Base-by-base conservation (phyloP, 2,329 filamentous ascomycete genomes). In the Fusarium marasasianum region DNA sequence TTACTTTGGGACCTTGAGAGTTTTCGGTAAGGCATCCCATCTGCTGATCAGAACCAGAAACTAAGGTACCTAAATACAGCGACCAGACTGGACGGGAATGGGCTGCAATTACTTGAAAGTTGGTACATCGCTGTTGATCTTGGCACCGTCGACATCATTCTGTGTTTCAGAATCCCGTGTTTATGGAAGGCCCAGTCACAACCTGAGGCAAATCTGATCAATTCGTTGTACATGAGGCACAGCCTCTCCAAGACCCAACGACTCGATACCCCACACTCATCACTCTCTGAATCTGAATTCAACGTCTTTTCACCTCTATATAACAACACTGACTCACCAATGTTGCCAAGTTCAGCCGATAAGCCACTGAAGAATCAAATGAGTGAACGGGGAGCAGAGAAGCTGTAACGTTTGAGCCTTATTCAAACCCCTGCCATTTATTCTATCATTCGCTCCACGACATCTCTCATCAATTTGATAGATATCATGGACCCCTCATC, bases 241-340 rank as follows among this genome's bases (percentile, higher is more conserved):
- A 63, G 56, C 66, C 64, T 41, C 55, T 62, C 33, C 55, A 67
- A 56, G 54, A 40, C 55, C 69, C 44, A 62, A 47, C 24, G 33
- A 44, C 55, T 51, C 35, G 31, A 35, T 54, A 69, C 70, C 69
- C 69, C 70, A 72, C 69, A 65, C 63, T 72, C 38, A 44, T 51
- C 51, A 31, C 37, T 38, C 35, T 29, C 44, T 47, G 26, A 22
- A 29, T n/a, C 63, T 8, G 29, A 44, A 55, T 22, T 29, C 44
- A 55, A 53, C 44, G 18, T 44, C 51, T 51, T 35, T n/a, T 63
- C 50, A 63, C 63, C 31, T 62, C 45, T 63, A 62, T 54, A 62
- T 53, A 53, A 51, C 47, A 44, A 47, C 53, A 40, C 51, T 29
- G 26, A 40, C 26, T 61, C 41, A 37, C 37, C 26, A 48, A 24